These are phyloP conservation scores for Fusarium compactum DNA, from an alignment of 2,329 filamentous ascomycete genomes.

Conservation along the genomic window DNA sequence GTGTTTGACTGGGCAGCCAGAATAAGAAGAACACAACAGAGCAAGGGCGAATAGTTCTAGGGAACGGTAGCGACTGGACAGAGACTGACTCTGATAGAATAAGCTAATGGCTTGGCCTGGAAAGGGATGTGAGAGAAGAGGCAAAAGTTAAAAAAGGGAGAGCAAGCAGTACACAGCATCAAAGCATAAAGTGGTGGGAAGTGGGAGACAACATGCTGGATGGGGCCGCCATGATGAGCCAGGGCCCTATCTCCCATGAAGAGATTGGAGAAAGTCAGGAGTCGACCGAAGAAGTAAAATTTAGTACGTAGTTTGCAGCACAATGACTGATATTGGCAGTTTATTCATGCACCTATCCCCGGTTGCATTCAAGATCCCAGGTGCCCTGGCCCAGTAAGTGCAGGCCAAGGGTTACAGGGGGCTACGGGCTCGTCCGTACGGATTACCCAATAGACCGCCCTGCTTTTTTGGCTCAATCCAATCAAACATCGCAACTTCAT, in stretches of 20 bases:
- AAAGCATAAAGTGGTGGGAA: slow-evolving; percentile 3
- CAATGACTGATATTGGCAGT: slow-evolving; percentile 17
- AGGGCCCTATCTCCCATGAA: not conserved
- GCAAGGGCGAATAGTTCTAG: slow-evolving; percentile 5
- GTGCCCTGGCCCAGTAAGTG: slow-evolving; percentile 1
- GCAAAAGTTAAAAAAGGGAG: slow-evolving; percentile 5
- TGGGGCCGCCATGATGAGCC: slow-evolving; percentile 16
- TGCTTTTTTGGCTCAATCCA: slow-evolving; percentile 14
- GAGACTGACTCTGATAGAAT: slow-evolving; percentile 17
- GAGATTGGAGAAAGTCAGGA: slow-evolving; percentile 4
- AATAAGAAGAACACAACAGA: not conserved
- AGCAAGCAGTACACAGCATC: not conserved
- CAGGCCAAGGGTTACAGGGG: slow-evolving; percentile 6
- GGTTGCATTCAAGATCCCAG: slow-evolving; percentile 18
- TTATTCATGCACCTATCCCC: slow-evolving; percentile 19
- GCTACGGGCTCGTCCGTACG: slow-evolving; percentile 21
- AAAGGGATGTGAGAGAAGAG: slow-evolving; percentile 10
- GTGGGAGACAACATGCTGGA: slow-evolving; percentile 23
- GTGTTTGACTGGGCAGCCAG: not conserved
- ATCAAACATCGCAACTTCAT: slow-evolving; percentile 26
- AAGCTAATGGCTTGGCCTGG: slow-evolving; percentile 22
- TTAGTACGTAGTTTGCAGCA: not conserved
- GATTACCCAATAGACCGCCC: slow-evolving; percentile 30
- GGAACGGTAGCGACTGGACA: slow-evolving; percentile 6
- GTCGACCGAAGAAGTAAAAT: slow-evolving; percentile 1